Evolutionary conservation across 192 early-diverging fungal species (phyloP).

Genomic region (Coemansia biformis): DNA sequence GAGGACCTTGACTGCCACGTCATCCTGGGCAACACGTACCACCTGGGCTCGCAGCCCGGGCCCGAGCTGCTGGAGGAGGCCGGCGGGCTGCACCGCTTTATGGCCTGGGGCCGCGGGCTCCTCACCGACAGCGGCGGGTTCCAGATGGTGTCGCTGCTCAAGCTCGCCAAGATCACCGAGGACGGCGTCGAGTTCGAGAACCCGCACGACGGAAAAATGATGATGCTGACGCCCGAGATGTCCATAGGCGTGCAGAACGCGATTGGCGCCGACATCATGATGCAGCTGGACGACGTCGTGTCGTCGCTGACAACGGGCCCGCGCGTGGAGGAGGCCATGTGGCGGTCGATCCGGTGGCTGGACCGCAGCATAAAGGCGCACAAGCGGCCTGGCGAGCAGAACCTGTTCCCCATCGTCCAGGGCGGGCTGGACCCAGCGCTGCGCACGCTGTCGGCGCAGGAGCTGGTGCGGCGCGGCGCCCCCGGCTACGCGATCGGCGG

Average conservation of each 20-base stretch:
- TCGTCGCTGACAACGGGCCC: constrained; percentile 74
- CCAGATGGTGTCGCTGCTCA: constrained; percentile 86
- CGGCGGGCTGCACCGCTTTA: constrained; percentile 75
- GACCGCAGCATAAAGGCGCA: constrained; percentile 79
- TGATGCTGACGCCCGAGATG: constrained; percentile 81
- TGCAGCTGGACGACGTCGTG: constrained; percentile 89
- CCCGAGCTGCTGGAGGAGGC: constrained; percentile 66
- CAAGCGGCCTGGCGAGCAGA: constrained; percentile 63
- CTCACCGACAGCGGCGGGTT: constrained; percentile 83
- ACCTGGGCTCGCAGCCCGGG: constrained; percentile 68
- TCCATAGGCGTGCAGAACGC: constrained; percentile 82
- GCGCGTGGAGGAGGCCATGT: constrained; percentile 86
- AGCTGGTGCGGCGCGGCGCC: constrained; percentile 73
- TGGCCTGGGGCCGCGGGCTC: constrained; percentile 73
- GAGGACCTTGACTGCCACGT: constrained; percentile 72
- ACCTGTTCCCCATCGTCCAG: constrained; percentile 85
- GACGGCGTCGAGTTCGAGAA: constrained; percentile 80
- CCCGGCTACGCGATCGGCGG: constrained; percentile 86
- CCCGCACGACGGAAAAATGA: constrained; percentile 73
- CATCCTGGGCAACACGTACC: constrained; percentile 85
- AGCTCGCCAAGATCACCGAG: constrained; percentile 77
- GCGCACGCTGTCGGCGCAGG: constrained; percentile 68
- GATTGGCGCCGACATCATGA: constrained; percentile 85
- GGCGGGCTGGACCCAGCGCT: constrained; percentile 70
- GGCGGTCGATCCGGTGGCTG: constrained; percentile 81